Conservation (phyloP, 78 protist genomes). For the Monosiga brevicollis region DNA sequence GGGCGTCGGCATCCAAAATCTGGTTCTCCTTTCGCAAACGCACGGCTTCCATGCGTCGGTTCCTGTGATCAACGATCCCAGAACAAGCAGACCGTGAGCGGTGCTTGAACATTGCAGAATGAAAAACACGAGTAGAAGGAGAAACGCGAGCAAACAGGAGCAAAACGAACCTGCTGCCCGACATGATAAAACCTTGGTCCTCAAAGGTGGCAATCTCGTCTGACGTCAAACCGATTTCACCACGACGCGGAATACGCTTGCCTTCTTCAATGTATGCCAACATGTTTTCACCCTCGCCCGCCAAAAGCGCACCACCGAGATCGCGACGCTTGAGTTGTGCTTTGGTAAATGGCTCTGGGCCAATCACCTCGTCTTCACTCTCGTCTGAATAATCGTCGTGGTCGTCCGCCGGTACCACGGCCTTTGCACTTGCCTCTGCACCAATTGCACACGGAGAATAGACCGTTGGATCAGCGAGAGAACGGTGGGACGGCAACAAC, state of each 20-base stretch:
- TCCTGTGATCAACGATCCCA: constrained; percentile 23
- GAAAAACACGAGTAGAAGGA: background rate
- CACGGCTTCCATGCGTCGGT: constrained; percentile 91
- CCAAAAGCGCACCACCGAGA: too few relatives aligned
- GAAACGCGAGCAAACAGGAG: background rate
- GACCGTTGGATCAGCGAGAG: too few relatives aligned
- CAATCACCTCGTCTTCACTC: too few relatives aligned
- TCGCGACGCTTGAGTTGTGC: too few relatives aligned
- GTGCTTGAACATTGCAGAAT: too few relatives aligned
- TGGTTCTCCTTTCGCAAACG: constrained; percentile 87
- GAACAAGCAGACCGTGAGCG: background rate
- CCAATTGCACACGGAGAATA: too few relatives aligned
- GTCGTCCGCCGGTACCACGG: too few relatives aligned
- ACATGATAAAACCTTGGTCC: constrained; percentile 82
- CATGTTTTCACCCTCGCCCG: constrained; percentile 83
- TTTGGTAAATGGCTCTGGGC: too few relatives aligned
- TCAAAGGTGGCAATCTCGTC: constrained; percentile 72
- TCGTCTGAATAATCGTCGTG: too few relatives aligned
- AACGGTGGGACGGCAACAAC: too few relatives aligned
- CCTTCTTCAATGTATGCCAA: constrained; percentile 63
- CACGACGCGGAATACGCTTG: constrained; percentile 91
- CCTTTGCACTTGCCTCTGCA: too few relatives aligned
- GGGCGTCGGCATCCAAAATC: constrained; percentile 78
- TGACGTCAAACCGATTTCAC: constrained; percentile 78
- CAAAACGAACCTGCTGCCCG: constrained; percentile 55